phyloP scores from a whole-genome alignment of 1,284 basidiomycete species.

The Naganishia sp. region DNA sequence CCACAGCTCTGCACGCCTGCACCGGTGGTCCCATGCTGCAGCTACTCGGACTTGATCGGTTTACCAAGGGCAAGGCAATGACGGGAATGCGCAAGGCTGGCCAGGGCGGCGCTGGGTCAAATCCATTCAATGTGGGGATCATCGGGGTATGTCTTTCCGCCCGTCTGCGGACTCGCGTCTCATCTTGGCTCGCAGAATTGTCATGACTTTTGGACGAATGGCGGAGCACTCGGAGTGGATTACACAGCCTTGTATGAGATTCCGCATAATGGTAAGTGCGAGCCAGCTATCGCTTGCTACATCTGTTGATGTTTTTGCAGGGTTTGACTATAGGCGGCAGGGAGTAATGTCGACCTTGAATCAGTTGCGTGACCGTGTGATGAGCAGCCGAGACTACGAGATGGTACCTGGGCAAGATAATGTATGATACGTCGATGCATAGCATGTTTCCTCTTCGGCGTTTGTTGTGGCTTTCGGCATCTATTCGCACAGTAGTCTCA shows the following conservation, averaged over 20 bases:
- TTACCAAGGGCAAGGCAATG: constrained; percentile 84
- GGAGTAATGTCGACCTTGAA: constrained; percentile 9
- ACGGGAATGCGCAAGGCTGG: constrained; percentile 64
- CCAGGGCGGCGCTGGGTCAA: constrained; percentile 64
- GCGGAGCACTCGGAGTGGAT: constrained; percentile 80
- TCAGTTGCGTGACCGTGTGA: neutral
- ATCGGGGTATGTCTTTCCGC: constrained; percentile 54
- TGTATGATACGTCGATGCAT: constrained; percentile 4
- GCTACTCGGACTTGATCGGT: constrained; percentile 86
- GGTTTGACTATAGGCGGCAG: constrained; percentile 7
- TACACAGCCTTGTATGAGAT: constrained; percentile 89
- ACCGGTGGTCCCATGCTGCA: constrained; percentile 63
- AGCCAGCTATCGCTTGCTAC: neutral
- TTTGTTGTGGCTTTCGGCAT: neutral
- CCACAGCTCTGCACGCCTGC: constrained; percentile 35
- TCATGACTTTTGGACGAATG: constrained; percentile 90
- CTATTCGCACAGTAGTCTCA: neutral
- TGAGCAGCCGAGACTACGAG: constrained; percentile 10
- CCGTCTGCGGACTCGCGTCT: neutral
- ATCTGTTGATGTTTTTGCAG: neutral
- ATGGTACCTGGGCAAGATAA: constrained; percentile 15
- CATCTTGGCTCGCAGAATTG: constrained; percentile 65
- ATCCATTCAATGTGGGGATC: constrained; percentile 89
- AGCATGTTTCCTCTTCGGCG: neutral
- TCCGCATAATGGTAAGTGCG: constrained; percentile 66